phyloP scores from a whole-genome alignment of 2,329 filamentous ascomycete species.

The Fusarium sulawesiense region DNA sequence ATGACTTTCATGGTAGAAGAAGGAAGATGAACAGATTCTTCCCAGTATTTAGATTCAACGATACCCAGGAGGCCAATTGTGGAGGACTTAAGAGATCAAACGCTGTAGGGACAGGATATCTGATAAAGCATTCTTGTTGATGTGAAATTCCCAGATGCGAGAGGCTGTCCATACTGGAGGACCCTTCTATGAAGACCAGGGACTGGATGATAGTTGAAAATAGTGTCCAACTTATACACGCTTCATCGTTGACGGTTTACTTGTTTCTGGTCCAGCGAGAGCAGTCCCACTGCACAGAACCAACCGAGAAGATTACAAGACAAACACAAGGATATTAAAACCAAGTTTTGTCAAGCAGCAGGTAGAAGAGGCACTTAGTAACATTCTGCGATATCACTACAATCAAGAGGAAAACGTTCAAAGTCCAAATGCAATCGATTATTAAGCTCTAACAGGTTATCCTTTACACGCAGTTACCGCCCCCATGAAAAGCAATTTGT shows the following conservation, averaged over 20 bases:
- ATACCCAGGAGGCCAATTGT: constrained; percentile 4
- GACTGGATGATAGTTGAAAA: too few species aligned
- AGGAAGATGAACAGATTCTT: too few species aligned
- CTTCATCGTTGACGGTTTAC: too few species aligned
- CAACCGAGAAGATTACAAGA: background rate
- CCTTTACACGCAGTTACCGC: constrained; percentile 45
- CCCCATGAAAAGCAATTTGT: constrained; percentile 45
- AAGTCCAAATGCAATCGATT: constrained; percentile 55
- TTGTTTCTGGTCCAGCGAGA: too few species aligned
- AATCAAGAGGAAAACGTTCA: background rate
- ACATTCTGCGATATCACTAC: too few species aligned
- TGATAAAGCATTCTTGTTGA: background rate
- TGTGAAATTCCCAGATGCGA: background rate
- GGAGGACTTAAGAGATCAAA: background rate
- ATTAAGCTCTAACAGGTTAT: constrained; percentile 58
- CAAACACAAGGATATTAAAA: accelerated
- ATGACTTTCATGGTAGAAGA: background rate
- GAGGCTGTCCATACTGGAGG: background rate
- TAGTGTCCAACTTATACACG: too few species aligned
- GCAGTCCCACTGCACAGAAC: background rate
- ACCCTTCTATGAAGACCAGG: background rate
- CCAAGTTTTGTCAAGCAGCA: background rate
- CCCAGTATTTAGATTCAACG: background rate
- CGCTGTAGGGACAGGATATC: background rate
- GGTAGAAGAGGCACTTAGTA: too few species aligned